Conservation (phyloP, 805 yeast genomes). For the Cyberlindnera nakhonratchasimensis region DNA sequence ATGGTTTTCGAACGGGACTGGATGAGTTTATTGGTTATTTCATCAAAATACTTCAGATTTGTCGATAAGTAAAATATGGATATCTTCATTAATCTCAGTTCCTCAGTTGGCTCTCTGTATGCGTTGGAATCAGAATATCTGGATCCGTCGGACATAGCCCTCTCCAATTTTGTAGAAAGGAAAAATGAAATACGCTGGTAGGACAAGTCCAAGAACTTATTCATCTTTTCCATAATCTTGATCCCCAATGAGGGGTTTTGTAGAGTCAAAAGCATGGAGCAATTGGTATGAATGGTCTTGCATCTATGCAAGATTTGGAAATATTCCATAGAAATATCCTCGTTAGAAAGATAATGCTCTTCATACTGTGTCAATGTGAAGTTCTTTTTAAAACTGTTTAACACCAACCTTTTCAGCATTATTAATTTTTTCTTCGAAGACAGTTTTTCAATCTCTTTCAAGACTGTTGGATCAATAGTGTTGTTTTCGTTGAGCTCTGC, state of each 20-base stretch:
- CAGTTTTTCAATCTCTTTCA: slow-evolving; percentile 20
- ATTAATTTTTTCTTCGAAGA: slow-evolving; percentile 21
- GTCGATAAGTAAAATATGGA: slow-evolving; percentile 34
- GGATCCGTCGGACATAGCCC: slow-evolving; percentile 12
- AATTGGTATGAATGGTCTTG: slow-evolving; percentile 58
- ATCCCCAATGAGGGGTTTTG: slow-evolving; percentile 65
- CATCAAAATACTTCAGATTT: slow-evolving; percentile 51
- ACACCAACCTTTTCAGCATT: slow-evolving; percentile 46
- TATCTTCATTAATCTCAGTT: slow-evolving; percentile 29
- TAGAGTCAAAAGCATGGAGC: slow-evolving; percentile 67
- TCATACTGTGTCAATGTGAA: slow-evolving; percentile 74
- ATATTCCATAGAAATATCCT: slow-evolving; percentile 46
- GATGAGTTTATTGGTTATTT: slow-evolving; percentile 58
- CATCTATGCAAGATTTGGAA: slow-evolving; percentile 59
- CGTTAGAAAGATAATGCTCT: slow-evolving; percentile 50
- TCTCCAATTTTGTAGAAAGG: slow-evolving; percentile 32
- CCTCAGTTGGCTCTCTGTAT: slow-evolving; percentile 11
- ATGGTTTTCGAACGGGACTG: slow-evolving; percentile 65
- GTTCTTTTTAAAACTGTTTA: slow-evolving; percentile 51
- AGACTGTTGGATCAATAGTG: slow-evolving; percentile 16
- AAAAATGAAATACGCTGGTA: slow-evolving; percentile 50
- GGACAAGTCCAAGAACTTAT: slow-evolving; percentile 47
- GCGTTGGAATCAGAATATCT: slow-evolving; percentile 16
- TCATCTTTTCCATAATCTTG: slow-evolving; percentile 58
- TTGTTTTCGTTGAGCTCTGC: slow-evolving; percentile 13